phyloP scores from a whole-genome alignment of 2,329 filamentous ascomycete genomes.

The Alternaria arbusti region DNA sequence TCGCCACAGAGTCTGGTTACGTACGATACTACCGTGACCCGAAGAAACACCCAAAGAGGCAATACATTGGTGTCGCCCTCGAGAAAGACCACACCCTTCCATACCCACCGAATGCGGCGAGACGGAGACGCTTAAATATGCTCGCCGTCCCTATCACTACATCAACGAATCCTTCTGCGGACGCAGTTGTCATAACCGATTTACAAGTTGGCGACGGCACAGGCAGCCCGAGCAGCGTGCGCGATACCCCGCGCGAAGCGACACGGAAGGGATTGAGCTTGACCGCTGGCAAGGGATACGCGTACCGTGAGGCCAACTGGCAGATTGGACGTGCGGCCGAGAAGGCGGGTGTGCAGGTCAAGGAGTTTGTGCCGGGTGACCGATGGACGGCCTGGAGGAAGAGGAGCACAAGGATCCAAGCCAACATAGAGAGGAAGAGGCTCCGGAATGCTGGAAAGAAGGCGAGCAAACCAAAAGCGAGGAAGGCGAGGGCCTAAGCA shows the following conservation, averaged over 20 bases:
- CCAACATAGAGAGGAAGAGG: slow-evolving; percentile 62
- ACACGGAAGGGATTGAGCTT: slow-evolving; percentile 37
- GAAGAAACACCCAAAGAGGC: slow-evolving; percentile 77
- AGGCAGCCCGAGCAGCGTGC: slow-evolving; percentile 20
- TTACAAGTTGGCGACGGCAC: slow-evolving; percentile 10
- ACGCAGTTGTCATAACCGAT: slow-evolving; percentile 31
- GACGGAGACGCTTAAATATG: slow-evolving; percentile 78
- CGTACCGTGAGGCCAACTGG: slow-evolving; percentile 71
- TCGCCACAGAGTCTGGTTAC: slow-evolving; percentile 82
- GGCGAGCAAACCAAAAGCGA: slow-evolving; percentile 38
- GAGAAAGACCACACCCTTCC: slow-evolving; percentile 82
- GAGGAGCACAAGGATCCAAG: slow-evolving; percentile 58
- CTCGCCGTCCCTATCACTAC: slow-evolving; percentile 53
- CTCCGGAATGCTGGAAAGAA: slow-evolving; percentile 55
- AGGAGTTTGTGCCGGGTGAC: slow-evolving; percentile 63
- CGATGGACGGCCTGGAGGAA: slow-evolving; percentile 71
- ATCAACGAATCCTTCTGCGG: slow-evolving; percentile 15
- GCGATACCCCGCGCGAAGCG: slow-evolving; percentile 40
- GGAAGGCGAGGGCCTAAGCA: slow-evolving; percentile 24
- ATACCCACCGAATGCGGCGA: slow-evolving; percentile 73
- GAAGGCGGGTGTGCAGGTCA: slow-evolving; percentile 63
- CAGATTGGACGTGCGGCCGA: slow-evolving; percentile 70
- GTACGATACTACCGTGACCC: slow-evolving; percentile 98
- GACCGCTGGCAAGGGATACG: slow-evolving; percentile 60
- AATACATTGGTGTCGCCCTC: slow-evolving; percentile 94